A percentile compares a stretch with the other conserved stretches of the same genome.
phyloP scores from a whole-genome alignment of 2,329 filamentous ascomycete genomes.

The Scedosporium boydii region DNA sequence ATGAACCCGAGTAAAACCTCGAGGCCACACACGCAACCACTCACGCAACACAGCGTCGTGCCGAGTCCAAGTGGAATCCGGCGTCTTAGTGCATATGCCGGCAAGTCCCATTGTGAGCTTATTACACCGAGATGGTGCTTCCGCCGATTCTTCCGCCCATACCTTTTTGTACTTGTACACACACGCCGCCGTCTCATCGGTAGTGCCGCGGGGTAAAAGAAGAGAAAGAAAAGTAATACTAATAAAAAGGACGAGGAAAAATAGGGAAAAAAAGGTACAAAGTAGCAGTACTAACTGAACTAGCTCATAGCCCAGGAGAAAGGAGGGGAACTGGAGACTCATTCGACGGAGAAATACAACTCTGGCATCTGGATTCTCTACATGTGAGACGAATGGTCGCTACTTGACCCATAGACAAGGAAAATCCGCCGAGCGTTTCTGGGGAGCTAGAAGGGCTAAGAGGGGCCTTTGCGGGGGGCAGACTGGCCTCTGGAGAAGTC shows the following conservation, averaged over 20 bases:
- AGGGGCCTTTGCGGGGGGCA: too few species aligned
- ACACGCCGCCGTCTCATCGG: background rate
- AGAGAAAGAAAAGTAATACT: background rate
- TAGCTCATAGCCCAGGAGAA: too few species aligned
- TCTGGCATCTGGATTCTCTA: too few species aligned
- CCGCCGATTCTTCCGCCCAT: background rate
- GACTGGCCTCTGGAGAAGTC: too few species aligned
- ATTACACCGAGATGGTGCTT: background rate
- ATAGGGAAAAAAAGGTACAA: background rate
- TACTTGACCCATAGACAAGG: too few species aligned
- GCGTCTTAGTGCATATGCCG: background rate
- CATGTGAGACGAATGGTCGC: too few species aligned
- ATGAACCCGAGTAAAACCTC: too few species aligned
- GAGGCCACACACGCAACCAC: background rate
- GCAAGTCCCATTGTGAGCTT: background rate
- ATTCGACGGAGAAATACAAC: too few species aligned
- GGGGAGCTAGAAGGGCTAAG: too few species aligned
- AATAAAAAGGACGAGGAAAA: background rate
- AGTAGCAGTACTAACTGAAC: too few species aligned
- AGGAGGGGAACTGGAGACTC: too few species aligned
- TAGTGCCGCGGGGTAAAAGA: background rate
- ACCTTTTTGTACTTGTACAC: background rate
- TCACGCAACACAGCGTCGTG: background rate
- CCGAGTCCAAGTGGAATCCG: background rate
- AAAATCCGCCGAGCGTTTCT: too few species aligned